Evolutionary conservation across 169 alveolate species (phyloP).

Genomic region (Plasmodium gonderi): DNA sequence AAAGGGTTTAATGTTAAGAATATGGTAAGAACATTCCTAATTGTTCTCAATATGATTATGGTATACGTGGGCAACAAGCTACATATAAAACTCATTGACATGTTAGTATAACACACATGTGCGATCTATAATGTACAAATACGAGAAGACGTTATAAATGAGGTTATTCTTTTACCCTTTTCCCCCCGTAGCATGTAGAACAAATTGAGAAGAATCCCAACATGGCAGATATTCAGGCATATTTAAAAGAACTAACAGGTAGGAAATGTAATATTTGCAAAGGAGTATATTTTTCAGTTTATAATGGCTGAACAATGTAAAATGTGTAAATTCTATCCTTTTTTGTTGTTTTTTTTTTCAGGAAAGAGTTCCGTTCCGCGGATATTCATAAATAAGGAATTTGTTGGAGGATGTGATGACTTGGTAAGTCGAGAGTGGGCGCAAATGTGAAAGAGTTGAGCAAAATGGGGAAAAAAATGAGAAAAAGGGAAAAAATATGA

Average conservation of each 20-base stretch:
- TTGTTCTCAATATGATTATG: neutral
- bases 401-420: slow-evolving; percentile 75
- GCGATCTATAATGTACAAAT: too few relatives aligned
- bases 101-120: neutral
- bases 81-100: neutral
- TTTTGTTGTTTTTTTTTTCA: neutral
- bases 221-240: slow-evolving; percentile 51
- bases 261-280: neutral
- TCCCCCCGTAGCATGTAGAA: slow-evolving; percentile 23
- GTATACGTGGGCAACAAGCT: neutral
- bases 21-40: neutral
- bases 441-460: neutral
- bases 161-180: neutral
- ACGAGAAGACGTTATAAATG: neutral
- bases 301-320: neutral
- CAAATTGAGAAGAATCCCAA: slow-evolving; percentile 61
- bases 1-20: slow-evolving; percentile 25
- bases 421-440: slow-evolving; percentile 22
- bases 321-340: neutral
- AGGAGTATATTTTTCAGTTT: neutral
- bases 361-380: slow-evolving; percentile 70
- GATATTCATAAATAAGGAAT: slow-evolving; percentile 54
- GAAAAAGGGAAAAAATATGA: neutral
- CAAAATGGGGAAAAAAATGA: neutral
- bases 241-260: slow-evolving; percentile 62